Evolutionary conservation across 352 stramenopile species (phyloP).

Genomic region (Halophytophthora polymorphica): DNA sequence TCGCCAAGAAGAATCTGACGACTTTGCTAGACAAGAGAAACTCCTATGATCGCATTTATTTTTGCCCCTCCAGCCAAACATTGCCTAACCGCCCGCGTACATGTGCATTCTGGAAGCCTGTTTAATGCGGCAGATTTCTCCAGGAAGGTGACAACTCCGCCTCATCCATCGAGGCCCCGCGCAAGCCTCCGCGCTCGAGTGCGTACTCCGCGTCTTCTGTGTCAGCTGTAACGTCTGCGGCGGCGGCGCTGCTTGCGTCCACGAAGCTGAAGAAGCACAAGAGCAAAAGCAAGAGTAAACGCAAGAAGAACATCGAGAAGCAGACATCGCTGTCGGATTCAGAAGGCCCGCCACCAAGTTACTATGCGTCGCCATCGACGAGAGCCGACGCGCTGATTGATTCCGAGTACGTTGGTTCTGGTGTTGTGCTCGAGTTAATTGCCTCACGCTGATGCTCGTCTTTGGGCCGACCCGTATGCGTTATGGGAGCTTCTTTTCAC

Average conservation of each 20-base stretch:
- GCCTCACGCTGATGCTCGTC: neutral
- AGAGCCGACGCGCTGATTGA: slow-evolving; percentile 10
- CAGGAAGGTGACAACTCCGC: slow-evolving; percentile 52
- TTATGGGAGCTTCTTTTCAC: slow-evolving; percentile 44
- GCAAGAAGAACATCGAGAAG: slow-evolving; percentile 20
- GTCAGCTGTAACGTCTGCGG: slow-evolving; percentile 41
- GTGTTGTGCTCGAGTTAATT: neutral
- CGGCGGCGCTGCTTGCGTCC: slow-evolving; percentile 46
- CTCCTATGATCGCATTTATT: too few species aligned
- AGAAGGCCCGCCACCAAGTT: slow-evolving; percentile 56
- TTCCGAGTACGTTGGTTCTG: slow-evolving; percentile 23
- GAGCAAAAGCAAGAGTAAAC: slow-evolving; percentile 12
- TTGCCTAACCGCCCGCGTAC: too few species aligned
- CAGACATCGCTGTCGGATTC: slow-evolving; percentile 33
- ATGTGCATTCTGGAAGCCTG: too few species aligned
- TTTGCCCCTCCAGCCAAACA: too few species aligned
- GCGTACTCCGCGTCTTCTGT: slow-evolving; percentile 19
- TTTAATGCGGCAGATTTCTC: slow-evolving; percentile 47
- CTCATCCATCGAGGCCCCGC: slow-evolving; percentile 30
- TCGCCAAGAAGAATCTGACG: too few species aligned
- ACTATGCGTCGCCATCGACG: slow-evolving; percentile 33
- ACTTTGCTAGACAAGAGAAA: too few species aligned
- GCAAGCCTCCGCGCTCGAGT: slow-evolving; percentile 7
- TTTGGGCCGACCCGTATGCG: slow-evolving; percentile 64
- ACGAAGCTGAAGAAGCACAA: slow-evolving; percentile 39